phyloP scores from a whole-genome alignment of 805 yeast species.

The Ogataea haglerorum region DNA sequence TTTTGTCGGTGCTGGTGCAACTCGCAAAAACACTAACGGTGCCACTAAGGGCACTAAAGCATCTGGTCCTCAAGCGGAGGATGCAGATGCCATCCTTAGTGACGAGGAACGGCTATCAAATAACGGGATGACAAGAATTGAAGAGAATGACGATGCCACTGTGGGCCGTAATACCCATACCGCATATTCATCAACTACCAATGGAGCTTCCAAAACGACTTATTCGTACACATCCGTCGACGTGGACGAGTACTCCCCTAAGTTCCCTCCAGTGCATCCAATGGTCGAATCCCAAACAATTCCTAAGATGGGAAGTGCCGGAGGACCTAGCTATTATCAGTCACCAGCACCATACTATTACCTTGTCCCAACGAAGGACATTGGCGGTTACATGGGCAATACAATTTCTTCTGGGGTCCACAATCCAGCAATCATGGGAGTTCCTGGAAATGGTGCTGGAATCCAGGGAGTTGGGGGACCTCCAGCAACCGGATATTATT shows the following conservation, averaged over 20 bases:
- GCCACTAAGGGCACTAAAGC: too few relatives aligned
- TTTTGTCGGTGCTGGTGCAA: slow-evolving; percentile 8
- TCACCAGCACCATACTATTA: slow-evolving; percentile 29
- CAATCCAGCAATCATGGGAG: slow-evolving; percentile 14
- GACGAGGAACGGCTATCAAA: slow-evolving; percentile 15
- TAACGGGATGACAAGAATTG: slow-evolving; percentile 6
- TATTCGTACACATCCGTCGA: slow-evolving; percentile 30
- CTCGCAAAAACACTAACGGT: slow-evolving; percentile 2
- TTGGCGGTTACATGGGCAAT: slow-evolving; percentile 17
- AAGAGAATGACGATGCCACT: slow-evolving; percentile 24
- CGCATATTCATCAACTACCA: slow-evolving; percentile 24
- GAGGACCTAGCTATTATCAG: slow-evolving; percentile 18
- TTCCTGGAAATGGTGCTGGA: slow-evolving; percentile 14
- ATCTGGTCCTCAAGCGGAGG: slow-evolving; percentile 4
- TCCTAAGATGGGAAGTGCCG: slow-evolving; percentile 11
- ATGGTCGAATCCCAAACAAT: slow-evolving; percentile 10
- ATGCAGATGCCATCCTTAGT: slow-evolving; percentile 13
- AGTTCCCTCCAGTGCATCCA: slow-evolving; percentile 9
- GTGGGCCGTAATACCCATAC: slow-evolving; percentile 25
- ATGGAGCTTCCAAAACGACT: slow-evolving; percentile 28
- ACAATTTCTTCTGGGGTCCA: slow-evolving; percentile 14
- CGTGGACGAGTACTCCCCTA: slow-evolving; percentile 22
- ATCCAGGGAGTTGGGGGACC: slow-evolving; percentile 19
- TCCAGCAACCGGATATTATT: slow-evolving; percentile 26
- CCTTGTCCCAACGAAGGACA: slow-evolving; percentile 29